Evolutionary conservation across 2,329 filamentous ascomycete genomes (phyloP), one percentile per base, ranked within the genome.

Genomic region (Colletotrichum sp.): DNA sequence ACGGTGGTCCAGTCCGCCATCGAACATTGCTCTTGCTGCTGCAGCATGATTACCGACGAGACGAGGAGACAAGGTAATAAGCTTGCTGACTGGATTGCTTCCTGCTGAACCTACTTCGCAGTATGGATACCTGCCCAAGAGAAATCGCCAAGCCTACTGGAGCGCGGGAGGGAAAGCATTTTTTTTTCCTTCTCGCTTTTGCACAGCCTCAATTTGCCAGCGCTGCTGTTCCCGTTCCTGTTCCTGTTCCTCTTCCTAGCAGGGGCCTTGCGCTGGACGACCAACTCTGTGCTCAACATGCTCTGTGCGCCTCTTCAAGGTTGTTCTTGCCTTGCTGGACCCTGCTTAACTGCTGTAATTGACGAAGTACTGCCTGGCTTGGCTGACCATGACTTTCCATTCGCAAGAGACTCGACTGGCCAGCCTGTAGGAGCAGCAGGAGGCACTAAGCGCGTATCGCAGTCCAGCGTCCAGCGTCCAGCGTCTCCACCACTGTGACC

Each of bases 191-290:
- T 30, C 58, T 61, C 27, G 30, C 36, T 62, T 48, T 69, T 76
- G 74, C 74, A 76, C 74, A 76, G 74, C 74, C 74, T 43, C 74
- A 69, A 25, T 69, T 18, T 61, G 58, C 58, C 73, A 64, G 43
- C 56, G 25, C 58, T 34, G 30, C 30, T 22, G 28, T 62, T 28
- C 16, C 56, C 56, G 56, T 60, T 52, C 61, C 65, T 64, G 25
- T 64, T 73, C 22, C 32, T 72, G 58, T 39, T 43, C 16, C 56
- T 52, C 43, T 25, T 52, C 27, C 27, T 30, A 32, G 28, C 30
- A 34, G 34, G 65, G 43, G 62, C 55, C 55, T 62, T 34, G 39
- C 58, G 69, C 56, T 62, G 62, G 66, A 32, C 27, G 30, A 69
- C 55, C 55, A 48, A 69, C 55, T 60, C 34, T 65, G 58, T 36